phyloP scores from a whole-genome alignment of 2,329 filamentous ascomycete species.

The Claviceps sp. region DNA sequence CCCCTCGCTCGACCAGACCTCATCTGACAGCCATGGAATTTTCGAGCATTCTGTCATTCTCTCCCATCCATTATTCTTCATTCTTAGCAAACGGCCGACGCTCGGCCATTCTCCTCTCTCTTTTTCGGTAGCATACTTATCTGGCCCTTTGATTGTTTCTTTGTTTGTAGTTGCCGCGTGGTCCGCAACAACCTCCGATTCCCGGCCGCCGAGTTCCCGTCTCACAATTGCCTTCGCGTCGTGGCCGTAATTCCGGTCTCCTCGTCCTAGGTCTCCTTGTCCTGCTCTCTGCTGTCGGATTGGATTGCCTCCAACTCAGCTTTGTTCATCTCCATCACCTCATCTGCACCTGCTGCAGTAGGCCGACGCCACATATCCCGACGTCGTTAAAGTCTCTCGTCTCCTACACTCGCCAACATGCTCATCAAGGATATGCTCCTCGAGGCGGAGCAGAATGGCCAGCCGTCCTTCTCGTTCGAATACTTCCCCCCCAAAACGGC shows the following conservation, averaged over 20 bases:
- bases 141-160: background rate
- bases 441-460: conserved; percentile 63
- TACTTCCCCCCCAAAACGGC: conserved; percentile 98
- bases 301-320: no score
- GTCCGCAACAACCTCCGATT: no score
- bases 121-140: background rate
- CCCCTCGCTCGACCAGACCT: background rate
- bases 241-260: no score
- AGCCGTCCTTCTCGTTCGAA: conserved; percentile 94
- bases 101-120: background rate
- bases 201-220: no score
- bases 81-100: no score
- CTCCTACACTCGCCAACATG: conserved; percentile 45
- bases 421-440: conserved; percentile 88
- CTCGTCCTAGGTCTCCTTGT: no score
- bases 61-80: background rate
- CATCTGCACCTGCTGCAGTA: no score
- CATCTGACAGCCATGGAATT: background rate
- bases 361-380: no score
- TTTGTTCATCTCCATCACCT: no score
- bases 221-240: no score
- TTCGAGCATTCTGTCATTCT: background rate
- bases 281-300: no score
- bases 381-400: background rate
- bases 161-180: background rate